Conservation (phyloP, 1,139 yeast species). For the Hemisphaericaspora xylofermentans region DNA sequence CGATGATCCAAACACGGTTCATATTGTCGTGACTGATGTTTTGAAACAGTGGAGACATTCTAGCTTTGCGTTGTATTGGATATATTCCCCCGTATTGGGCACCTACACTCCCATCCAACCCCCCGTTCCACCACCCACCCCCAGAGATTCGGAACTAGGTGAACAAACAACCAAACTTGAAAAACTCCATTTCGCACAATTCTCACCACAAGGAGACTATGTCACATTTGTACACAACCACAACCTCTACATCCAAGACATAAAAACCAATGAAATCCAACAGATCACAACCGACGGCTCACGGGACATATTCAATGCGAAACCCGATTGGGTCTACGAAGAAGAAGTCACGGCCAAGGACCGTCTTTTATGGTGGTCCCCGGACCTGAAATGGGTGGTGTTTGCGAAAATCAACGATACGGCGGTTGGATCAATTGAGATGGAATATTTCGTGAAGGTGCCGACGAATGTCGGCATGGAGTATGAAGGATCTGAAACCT, state of each 20-base stretch:
- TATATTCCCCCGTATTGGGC: conserved; percentile 22
- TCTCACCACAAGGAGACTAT: conserved; percentile 39
- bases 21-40: conserved; percentile 35
- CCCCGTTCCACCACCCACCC: too few relatives aligned
- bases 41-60: conserved; percentile 43
- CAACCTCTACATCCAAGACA: conserved; percentile 41
- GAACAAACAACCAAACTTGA: conserved; percentile 14
- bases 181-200: conserved; percentile 43
- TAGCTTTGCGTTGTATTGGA: conserved; percentile 41
- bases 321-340: conserved; percentile 96
- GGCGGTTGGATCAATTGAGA: conserved; percentile 58
- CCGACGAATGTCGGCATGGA: conserved; percentile 31
- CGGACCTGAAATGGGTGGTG: conserved; percentile 62
- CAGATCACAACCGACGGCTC: conserved; percentile 72
- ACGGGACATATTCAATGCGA: conserved; percentile 70
- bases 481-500: conserved; percentile 21
- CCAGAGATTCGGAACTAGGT: conserved; percentile 5
- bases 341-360: conserved; percentile 78
- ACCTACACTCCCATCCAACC: conserved; percentile 30
- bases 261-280: conserved; percentile 21
- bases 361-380: conserved; percentile 85
- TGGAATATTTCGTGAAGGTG: conserved; percentile 59
- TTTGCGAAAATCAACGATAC: conserved; percentile 73
- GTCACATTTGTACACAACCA: conserved; percentile 38
- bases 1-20: conserved; percentile 26